Evolutionary conservation across 148 eudicot genomes (phyloP).

Genomic region (Limonium bicolor): DNA sequence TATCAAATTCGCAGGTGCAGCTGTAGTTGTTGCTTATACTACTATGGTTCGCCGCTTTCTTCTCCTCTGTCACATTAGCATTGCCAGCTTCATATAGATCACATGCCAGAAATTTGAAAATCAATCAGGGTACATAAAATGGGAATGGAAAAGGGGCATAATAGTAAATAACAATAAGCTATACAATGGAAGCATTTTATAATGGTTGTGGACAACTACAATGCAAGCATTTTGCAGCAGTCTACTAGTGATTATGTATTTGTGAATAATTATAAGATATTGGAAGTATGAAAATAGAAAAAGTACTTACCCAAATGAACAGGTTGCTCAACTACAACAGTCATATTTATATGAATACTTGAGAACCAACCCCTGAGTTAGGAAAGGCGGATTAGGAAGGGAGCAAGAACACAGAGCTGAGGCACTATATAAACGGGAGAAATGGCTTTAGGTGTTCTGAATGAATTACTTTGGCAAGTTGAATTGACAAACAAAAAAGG

Average conservation of each 20-base stretch:
- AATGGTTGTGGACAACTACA: background rate
- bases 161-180: background rate
- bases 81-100: background rate
- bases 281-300: background rate
- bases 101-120: background rate
- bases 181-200: background rate
- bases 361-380: background rate
- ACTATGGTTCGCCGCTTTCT: background rate
- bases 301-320: constrained; percentile 17
- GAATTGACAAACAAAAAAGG: too few species aligned
- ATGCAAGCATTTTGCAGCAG: background rate
- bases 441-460: background rate
- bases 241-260: background rate
- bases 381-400: background rate
- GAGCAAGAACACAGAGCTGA: background rate
- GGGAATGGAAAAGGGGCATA: background rate
- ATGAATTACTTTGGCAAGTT: too few species aligned
- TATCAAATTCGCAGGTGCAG: background rate
- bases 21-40: too few species aligned
- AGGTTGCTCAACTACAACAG: constrained; percentile 18
- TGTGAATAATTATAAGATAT: background rate
- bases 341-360: constrained; percentile 5
- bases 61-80: background rate
- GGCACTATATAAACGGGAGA: background rate
- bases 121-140: background rate